Evolutionary conservation across 1,284 basidiomycete species (phyloP), one percentile per base, ranked within the genome.

Genomic region (Mycosarcoma mackinlayi): DNA sequence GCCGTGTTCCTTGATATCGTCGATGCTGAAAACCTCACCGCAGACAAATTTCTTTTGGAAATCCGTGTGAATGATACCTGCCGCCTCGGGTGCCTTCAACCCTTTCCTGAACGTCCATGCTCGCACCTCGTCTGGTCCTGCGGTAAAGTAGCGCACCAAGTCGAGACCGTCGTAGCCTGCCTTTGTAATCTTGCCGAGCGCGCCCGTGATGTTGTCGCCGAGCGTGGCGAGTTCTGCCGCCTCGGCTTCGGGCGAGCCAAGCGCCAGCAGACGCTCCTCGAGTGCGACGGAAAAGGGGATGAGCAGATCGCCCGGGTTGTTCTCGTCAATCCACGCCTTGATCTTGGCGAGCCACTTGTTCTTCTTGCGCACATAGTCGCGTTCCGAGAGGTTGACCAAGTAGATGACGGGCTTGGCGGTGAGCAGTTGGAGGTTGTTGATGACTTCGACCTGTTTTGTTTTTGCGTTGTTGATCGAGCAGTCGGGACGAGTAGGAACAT

Each of bases 311-410:
- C 96, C 96, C 1, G 94, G 90, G 86, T 98, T 98, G 87, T 98
- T 89, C 81, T 90, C 88, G 85, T 98, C 94, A 80, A 99, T 97
- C 95, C 96, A 99, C 24, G 86, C 91, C 84, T 98, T 97, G 87
- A 98, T 98, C 86, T 97, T 97, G 23, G 94, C 88, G 25, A 98
- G 86, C 94, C 95, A 98, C 87, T 98, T 98, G 87, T 98, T 98
- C 90, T 98, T 98, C 86, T 96, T 97, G 66, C 96, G 89, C 60
- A 93, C 86, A 81, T 93, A 99, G 84, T 99, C 96, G 74, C 88
- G 89, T 84, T 98, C 95, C 65, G 92, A 94, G 51, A 99, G 86
- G 85, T 99, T 99, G 84, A 98, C 93, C 44, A 99, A 91, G 86
- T 98, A 98, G 56, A 92, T 97, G 73, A 98, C 93, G 40, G 95